These are phyloP conservation scores for Blastobotrys arbuscula DNA, from an alignment of 1,139 yeast species.

Conservation along the genomic window DNA sequence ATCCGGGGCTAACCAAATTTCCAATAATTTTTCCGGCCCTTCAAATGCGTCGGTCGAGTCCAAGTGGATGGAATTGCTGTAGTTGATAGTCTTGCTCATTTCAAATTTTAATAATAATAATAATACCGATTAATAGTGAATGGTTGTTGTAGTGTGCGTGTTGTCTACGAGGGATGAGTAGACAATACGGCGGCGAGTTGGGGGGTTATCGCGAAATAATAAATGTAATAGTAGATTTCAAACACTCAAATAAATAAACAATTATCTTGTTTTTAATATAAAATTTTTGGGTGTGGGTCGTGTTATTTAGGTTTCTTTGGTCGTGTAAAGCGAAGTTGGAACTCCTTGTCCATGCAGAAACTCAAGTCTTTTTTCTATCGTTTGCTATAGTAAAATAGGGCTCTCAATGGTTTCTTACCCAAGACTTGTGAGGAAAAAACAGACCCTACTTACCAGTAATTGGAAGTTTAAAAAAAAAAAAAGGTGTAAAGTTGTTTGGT, in stretches of 20 bases:
- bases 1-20: constrained; percentile 75
- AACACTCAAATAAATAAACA: background rate
- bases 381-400: constrained; percentile 21
- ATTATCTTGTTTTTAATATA: background rate
- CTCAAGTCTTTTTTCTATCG: constrained; percentile 15
- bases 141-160: background rate
- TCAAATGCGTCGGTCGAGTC: constrained; percentile 92
- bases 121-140: background rate
- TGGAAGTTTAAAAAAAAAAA: background rate
- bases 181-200: constrained; percentile 10
- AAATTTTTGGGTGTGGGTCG: constrained; percentile 34
- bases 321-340: constrained; percentile 35
- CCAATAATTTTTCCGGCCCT: constrained; percentile 93
- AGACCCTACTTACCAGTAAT: constrained; percentile 20
- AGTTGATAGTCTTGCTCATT: constrained; percentile 50
- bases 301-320: constrained; percentile 37
- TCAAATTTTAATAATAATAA: background rate
- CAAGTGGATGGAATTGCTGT: constrained; percentile 67
- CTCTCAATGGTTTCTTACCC: constrained; percentile 23
- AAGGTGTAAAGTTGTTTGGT: background rate
- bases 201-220: background rate
- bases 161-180: constrained; percentile 12
- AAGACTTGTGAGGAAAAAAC: constrained; percentile 26
- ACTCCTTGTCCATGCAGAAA: constrained; percentile 17
- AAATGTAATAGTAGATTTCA: background rate